Base-by-base conservation (phyloP, 2,329 filamentous ascomycete genomes). In the Hypoxylon rubiginosum region DNA sequence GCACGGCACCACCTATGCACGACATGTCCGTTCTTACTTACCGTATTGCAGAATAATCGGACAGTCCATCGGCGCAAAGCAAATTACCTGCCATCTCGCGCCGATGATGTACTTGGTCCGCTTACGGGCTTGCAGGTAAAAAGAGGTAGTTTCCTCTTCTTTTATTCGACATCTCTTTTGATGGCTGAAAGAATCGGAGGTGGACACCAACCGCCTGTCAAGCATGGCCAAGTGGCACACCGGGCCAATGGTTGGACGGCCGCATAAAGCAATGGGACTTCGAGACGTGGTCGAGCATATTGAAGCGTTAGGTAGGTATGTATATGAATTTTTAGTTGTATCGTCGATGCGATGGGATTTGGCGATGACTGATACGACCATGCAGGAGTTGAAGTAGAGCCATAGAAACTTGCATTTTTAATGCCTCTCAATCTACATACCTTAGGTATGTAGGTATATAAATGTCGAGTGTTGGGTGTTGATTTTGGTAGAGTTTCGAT, bases 171-270 rank as follows among this genome's bases (percentile, higher is more conserved):
- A 34, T 19, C 30, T 48, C 2, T 9, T 8, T 19, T 17, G 36
- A 49, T 34, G 15, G n/a, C n/a, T n/a, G 48, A 48, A 32, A 43
- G 39, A 17, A 39, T 28, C 19, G 41, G 45, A 53, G 15, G 4
- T n/a, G 19, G 28, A 28, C 26, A n/a, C n/a, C n/a, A n/a, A n/a
- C 2, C 28, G 54, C 64, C 65, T 67, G 48, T 71, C 53, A 67
- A 64, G 59, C 62, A 34, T 46, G 64, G 62, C 67, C 69, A 71
- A 67, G 69, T 71, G 68, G 69, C 67, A 67, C 49, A 36, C 43
- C 17, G 56, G 39, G 54, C 64, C 64, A 61, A 66, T 66, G 56
- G 62, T 41, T 60, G 61, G 62, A 53, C 51, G 41, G 39, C 46
- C n/a, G 61, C 54, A 53, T 52, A 45, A 43, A 43, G 59, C 43